Base-by-base conservation (phyloP, 2,329 filamentous ascomycete species). In the Pseudogymnoascus sp. region DNA sequence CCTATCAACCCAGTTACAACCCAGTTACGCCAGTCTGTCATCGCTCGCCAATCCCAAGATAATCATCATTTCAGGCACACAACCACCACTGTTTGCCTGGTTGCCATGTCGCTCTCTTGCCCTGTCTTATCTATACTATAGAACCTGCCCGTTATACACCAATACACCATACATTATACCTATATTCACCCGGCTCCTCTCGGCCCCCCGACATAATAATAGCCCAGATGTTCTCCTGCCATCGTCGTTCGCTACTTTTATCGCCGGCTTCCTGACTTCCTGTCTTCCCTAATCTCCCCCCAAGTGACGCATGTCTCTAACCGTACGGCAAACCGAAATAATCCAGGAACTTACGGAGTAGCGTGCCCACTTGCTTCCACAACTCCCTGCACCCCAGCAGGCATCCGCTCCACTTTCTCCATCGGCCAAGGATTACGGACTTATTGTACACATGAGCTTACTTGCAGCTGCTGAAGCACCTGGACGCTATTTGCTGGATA, bases 381-480 rank as follows among this genome's bases (percentile, higher is more conserved):
- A 54, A 54, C 47, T 54, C 28, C 47, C 8, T 54, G 47, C 47
- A 54, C 16, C 47, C 47, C 47, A 54, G 47, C 47, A 54, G 47
- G 47, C 28, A 54, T 54, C 47, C 47, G 47, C 47, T 54, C 47
- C 47, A 54, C 47, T 54, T 54, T 54, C 47, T 54, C 47, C 47
- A 54, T 35, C 47, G 47, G 47, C 47, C 47, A 54, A 35, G 47
- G 47, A 54, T 54, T 54, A 54, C 47, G 28, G 47, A 54, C 47
- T 54, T 54, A 54, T 54, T 54, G 47, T 54, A 54, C 47, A 54
- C 47, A 54, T 54, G 47, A 54, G 47, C 47, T 54, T 54, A 54
- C 47, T 54, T 54, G 28, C 47, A 54, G 47, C 47, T 54, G 47
- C n/a, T 54, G 28, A 33, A 28, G 28, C 47, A 54, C 28, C 47